A percentile compares a stretch with the other conserved stretches of the same genome.
Evolutionary conservation across 139 green algal genomes (phyloP).

Genomic region (Chlorella sorokiniana): DNA sequence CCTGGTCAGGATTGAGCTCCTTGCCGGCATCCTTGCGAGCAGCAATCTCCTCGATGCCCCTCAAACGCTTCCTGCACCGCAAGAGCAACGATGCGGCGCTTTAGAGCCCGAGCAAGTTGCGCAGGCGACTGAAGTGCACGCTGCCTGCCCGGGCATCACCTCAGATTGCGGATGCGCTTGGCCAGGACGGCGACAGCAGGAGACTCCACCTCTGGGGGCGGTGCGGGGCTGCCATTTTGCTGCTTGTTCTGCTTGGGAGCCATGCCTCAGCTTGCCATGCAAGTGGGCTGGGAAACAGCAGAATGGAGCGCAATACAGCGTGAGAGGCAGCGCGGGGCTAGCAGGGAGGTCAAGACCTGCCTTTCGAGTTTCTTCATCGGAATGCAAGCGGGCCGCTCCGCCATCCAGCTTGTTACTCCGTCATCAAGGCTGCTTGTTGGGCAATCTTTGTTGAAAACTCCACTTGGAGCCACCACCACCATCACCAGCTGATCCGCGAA

Average conservation of each 20-base stretch:
- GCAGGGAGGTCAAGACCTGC: background rate
- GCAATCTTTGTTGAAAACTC: no score
- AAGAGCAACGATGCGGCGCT: no score
- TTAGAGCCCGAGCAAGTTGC: no score
- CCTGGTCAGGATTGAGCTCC: slow-evolving; percentile 53
- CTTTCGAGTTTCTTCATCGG: background rate
- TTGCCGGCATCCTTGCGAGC: slow-evolving; percentile 38
- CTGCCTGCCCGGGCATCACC: no score
- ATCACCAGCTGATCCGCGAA: background rate
- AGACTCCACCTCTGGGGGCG: background rate
- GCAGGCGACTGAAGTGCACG: no score
- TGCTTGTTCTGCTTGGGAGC: slow-evolving; percentile 5
- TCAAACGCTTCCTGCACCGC: slow-evolving; percentile 44
- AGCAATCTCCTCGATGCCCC: slow-evolving; percentile 44
- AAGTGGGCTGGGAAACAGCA: background rate
- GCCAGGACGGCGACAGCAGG: slow-evolving; percentile 10
- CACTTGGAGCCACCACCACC: background rate
- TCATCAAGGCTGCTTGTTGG: no score
- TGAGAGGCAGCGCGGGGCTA: background rate
- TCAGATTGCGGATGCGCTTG: slow-evolving; percentile 31
- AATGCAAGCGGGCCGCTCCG: no score
- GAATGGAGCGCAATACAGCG: background rate
- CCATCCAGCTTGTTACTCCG: no score
- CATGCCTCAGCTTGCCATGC: slow-evolving; percentile 4
- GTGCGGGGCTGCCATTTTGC: background rate